Conservation (phyloP, 2,329 filamentous ascomycete genomes). For the Colletotrichum higginsianum region DNA sequence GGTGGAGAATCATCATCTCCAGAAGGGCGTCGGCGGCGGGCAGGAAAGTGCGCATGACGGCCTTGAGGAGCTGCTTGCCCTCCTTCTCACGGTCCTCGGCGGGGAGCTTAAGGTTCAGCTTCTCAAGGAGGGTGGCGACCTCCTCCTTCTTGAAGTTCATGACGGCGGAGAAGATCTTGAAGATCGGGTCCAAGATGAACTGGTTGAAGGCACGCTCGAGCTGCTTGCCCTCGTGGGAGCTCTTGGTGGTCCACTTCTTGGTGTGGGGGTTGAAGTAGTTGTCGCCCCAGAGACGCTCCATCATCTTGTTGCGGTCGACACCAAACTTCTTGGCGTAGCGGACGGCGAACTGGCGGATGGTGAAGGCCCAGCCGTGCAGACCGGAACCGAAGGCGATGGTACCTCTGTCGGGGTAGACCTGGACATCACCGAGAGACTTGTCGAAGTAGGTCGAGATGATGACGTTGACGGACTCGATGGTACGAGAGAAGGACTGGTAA, state of each 20-base stretch:
- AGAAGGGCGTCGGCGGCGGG: slow-evolving; percentile 97
- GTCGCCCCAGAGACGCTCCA: slow-evolving; percentile 99
- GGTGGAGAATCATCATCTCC: slow-evolving; percentile 99
- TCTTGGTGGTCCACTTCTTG: slow-evolving; percentile 99
- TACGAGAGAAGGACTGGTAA: slow-evolving; percentile 99
- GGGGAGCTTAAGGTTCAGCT: slow-evolving; percentile 94
- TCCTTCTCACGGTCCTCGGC: slow-evolving; percentile 91
- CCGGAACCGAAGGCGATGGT: slow-evolving; percentile 99
- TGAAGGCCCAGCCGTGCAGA: slow-evolving; percentile 99
- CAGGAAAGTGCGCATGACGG: slow-evolving; percentile 98
- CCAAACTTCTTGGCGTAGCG: slow-evolving; percentile 99
- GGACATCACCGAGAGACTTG: slow-evolving; percentile 96
- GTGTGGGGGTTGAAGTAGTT: slow-evolving; percentile 99
- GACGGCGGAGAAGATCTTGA: slow-evolving; percentile 96
- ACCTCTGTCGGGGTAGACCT: slow-evolving; percentile 98
- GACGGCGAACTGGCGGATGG: slow-evolving; percentile 95
- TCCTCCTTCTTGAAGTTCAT: slow-evolving; percentile 99
- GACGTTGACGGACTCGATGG: slow-evolving; percentile 99
- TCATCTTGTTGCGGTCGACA: slow-evolving; percentile 99
- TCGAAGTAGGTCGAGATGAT: slow-evolving; percentile 99
- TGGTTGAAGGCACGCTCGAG: slow-evolving; percentile 99
- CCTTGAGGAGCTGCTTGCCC: slow-evolving; percentile 98
- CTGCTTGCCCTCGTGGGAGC: slow-evolving; percentile 85
- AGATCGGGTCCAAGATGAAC: slow-evolving; percentile 99
- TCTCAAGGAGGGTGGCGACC: slow-evolving; percentile 84